Percentiles rank a stretch among this genome's conserved stretches.
phyloP scores from a whole-genome alignment of 208 protist species.

The Naegleria lovaniensis region DNA sequence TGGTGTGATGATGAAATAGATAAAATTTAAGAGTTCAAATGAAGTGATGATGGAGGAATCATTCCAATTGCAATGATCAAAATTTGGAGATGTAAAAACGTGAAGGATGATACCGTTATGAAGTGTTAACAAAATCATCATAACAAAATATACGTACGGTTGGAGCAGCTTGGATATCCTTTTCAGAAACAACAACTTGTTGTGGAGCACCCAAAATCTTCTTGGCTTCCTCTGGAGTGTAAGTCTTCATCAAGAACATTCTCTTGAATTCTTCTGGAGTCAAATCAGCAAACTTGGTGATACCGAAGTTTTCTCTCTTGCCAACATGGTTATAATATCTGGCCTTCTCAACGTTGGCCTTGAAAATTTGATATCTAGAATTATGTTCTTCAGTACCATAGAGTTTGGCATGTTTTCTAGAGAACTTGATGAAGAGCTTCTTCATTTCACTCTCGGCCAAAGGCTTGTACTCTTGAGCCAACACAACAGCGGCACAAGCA shows the following conservation, averaged over 20 bases:
- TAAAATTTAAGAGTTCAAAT: background rate
- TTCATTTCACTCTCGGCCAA: background rate
- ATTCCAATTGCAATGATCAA: background rate
- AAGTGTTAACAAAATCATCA: background rate
- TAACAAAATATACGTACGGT: background rate
- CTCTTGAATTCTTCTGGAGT: background rate
- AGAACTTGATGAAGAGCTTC: background rate
- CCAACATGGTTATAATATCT: background rate
- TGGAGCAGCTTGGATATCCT: background rate
- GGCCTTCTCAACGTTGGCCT: background rate
- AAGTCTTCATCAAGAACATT: background rate
- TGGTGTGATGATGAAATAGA: background rate
- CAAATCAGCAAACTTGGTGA: conserved; percentile 12
- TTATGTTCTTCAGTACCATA: background rate
- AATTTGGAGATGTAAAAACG: too few relatives aligned
- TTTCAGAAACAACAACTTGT: background rate
- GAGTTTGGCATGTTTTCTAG: background rate
- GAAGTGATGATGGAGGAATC: background rate
- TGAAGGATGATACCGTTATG: background rate
- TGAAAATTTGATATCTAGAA: background rate
- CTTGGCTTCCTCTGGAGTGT: background rate
- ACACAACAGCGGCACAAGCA: background rate
- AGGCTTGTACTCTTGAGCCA: background rate
- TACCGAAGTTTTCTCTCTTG: background rate
- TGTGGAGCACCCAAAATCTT: background rate